Percentiles rank a stretch among this genome's conserved stretches.
Conservation (phyloP, 768 basidiomycete genomes). For the Erythrobasidium yunnanense region DNA sequence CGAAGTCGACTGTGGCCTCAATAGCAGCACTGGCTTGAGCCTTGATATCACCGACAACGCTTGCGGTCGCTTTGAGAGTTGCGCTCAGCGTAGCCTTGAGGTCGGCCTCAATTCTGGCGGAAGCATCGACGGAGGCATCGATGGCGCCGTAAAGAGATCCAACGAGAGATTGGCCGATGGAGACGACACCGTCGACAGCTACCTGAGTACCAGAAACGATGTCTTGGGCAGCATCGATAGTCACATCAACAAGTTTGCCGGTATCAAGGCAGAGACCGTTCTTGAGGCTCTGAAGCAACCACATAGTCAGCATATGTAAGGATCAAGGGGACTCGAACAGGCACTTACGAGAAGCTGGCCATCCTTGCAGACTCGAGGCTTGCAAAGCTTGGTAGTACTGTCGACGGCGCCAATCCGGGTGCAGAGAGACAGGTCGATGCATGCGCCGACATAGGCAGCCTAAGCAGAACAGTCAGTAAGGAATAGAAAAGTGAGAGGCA, state of each 20-base stretch:
- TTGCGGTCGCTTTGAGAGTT: background rate
- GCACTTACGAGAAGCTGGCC: background rate
- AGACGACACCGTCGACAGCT: background rate
- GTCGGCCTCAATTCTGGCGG: slow-evolving; percentile 1
- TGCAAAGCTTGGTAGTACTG: background rate
- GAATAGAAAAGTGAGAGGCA: no score
- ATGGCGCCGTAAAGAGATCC: background rate
- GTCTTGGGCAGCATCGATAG: background rate
- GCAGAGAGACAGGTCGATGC: background rate
- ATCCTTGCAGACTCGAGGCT: background rate
- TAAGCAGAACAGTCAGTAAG: background rate
- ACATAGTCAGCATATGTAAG: background rate
- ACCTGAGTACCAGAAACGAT: background rate
- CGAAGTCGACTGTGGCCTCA: background rate
- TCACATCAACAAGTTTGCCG: no score
- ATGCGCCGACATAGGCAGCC: background rate
- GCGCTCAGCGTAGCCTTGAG: background rate
- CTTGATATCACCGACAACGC: background rate
- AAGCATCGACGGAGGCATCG: slow-evolving; percentile 1
- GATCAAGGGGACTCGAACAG: background rate
- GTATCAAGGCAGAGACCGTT: slow-evolving; percentile 1
- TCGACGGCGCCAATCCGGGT: background rate
- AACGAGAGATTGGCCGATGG: background rate
- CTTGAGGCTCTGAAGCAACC: background rate
- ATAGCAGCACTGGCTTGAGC: background rate